phyloP scores from a whole-genome alignment of 2,329 filamentous ascomycete genomes.

The Aurifilum marmelostoma region DNA sequence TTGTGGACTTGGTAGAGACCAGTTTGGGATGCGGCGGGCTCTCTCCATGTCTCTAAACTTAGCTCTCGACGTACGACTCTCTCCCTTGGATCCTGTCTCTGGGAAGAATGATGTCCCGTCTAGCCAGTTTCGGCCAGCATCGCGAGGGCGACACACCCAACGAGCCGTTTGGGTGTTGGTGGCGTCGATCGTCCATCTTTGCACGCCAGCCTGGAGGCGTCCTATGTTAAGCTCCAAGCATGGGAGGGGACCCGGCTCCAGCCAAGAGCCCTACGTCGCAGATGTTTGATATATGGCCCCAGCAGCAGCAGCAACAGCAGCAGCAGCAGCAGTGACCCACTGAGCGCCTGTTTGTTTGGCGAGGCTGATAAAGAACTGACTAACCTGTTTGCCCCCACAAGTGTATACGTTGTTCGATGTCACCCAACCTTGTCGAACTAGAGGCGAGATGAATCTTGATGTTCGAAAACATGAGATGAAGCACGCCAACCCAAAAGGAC shows the following conservation, averaged over 20 bases:
- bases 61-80: no score
- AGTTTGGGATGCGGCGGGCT: neutral
- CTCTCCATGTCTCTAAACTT: neutral
- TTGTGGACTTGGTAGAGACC: neutral
- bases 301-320: neutral
- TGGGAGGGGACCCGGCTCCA: neutral
- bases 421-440: neutral
- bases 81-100: neutral
- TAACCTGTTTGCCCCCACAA: no score
- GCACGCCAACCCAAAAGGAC: constrained; percentile 3
- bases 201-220: neutral
- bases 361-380: constrained; percentile 11
- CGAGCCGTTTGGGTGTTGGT: neutral
- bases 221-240: neutral
- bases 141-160: neutral
- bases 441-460: constrained; percentile 8
- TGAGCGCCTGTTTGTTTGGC: neutral
- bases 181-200: neutral
- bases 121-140: neutral
- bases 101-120: neutral
- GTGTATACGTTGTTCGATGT: neutral
- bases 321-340: no score
- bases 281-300: neutral
- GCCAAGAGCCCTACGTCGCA: neutral
- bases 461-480: constrained; percentile 9